Evolutionary conservation across 345 rosid genomes (phyloP), one percentile per base, ranked within the genome.

Genomic region (Citropsis articulata): DNA sequence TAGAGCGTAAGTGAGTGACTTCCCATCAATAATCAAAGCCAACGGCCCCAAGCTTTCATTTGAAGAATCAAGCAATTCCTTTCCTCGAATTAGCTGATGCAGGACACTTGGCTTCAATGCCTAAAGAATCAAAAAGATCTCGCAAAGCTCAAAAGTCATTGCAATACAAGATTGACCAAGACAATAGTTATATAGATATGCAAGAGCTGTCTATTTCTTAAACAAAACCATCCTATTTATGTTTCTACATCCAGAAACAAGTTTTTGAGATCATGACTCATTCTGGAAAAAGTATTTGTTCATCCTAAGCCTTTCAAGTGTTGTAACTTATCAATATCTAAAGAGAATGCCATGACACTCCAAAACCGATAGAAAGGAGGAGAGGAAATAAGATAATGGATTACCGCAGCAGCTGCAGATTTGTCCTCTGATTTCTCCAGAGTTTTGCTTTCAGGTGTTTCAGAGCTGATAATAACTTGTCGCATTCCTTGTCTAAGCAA

Each of bases 401-500:
- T 72, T 90, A 92, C 98, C 88, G 55, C 64, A 10, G 85, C 89
- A 75, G 84, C 87, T 53, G 83, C 88, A 72, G 91, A 82, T 80
- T 91, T 91, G 68, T 91, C 98, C 78, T 84, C 93, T 68, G 88
- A 74, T 84, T 93, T 96, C 87, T 91, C 97, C 35, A 92, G 75
- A 66, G 90, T 85, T 82, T 90, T 90, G 28, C 61, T 84, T 78
- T 96, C 93, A 10, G 89, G 86, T 63, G 89, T 82, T 66, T 94
- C 99, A 21, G 93, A 92, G 82, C 87, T 94, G 81, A 96, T 92
- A 69, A 92, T 82, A 73, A 96, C 86, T 84, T 94, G 99, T 48
- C 78, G 88, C 98, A 96, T 96, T 82, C 95, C 98, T 91, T 92
- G 94, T 78, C 98, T 82, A 31, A 96, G 97, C 85, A 96, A 89